A percentile compares a stretch with the other conserved stretches of the same genome.
Evolutionary conservation across 2,329 filamentous ascomycete genomes (phyloP).

Genomic region (Phyllosticta ampelicida): DNA sequence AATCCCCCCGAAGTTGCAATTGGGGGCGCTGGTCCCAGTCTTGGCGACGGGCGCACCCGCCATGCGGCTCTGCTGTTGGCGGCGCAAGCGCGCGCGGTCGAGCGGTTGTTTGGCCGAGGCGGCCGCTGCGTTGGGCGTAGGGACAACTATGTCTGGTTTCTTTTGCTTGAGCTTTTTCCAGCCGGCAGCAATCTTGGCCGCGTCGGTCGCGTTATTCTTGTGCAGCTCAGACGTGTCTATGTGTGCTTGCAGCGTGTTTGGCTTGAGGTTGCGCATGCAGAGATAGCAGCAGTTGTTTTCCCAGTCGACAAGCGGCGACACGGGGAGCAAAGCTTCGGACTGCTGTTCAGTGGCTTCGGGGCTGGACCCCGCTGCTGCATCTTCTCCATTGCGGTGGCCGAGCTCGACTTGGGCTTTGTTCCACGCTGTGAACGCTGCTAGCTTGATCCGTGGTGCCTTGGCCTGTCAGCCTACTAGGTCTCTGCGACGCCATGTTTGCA

Average conservation of each 20-base stretch:
- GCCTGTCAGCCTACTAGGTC: not conserved
- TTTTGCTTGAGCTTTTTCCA: slow-evolving; percentile 7
- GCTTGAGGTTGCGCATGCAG: slow-evolving; percentile 7
- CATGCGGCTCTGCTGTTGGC: slow-evolving; percentile 3
- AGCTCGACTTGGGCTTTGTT: not conserved
- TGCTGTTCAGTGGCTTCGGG: not conserved
- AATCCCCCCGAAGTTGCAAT: slow-evolving; percentile 18
- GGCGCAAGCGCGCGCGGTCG: slow-evolving; percentile 8
- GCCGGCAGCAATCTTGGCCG: slow-evolving; percentile 1
- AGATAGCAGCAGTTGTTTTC: slow-evolving; percentile 4
- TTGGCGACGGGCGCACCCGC: slow-evolving; percentile 6
- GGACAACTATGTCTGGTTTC: slow-evolving; percentile 1
- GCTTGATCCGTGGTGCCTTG: not conserved
- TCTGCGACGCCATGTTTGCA: not conserved
- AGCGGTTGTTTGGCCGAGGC: not conserved
- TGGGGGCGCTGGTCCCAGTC: not conserved
- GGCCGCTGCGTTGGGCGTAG: not conserved
- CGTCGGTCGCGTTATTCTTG: slow-evolving; percentile 3
- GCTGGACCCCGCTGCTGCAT: too few species aligned
- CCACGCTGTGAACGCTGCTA: not conserved
- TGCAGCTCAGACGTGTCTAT: slow-evolving; percentile 5
- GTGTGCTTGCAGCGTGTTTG: slow-evolving; percentile 1
- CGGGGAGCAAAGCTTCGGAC: not conserved
- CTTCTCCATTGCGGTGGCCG: not conserved
- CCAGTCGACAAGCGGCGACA: slow-evolving; percentile 3